phyloP scores from a whole-genome alignment of 805 yeast species.

The Kuraishia piskuri region DNA sequence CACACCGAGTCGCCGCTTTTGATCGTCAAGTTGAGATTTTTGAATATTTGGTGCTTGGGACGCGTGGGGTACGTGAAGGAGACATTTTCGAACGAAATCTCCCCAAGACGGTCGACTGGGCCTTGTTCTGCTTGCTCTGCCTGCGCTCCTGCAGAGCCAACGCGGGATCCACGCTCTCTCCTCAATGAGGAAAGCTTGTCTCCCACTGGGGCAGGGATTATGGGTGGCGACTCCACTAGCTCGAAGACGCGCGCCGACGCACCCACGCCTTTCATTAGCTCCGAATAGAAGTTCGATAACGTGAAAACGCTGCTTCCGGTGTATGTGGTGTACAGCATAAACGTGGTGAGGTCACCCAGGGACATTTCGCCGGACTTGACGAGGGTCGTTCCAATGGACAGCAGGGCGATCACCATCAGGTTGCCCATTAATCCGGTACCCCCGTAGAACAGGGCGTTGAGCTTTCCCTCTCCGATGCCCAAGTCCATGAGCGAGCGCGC shows the following conservation, averaged over 20 bases:
- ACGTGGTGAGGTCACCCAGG: conserved; percentile 84
- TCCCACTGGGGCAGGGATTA: conserved; percentile 63
- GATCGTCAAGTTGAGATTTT: conserved; percentile 49
- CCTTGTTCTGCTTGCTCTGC: too few relatives aligned
- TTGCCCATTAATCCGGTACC: conserved; percentile 83
- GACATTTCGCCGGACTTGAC: conserved; percentile 69
- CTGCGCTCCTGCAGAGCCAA: too few relatives aligned
- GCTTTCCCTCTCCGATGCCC: conserved; percentile 72
- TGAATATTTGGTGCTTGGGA: conserved; percentile 59
- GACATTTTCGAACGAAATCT: conserved; percentile 55
- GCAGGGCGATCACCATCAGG: conserved; percentile 62
- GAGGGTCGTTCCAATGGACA: conserved; percentile 76
- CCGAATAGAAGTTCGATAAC: conserved; percentile 83
- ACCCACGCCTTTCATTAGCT: conserved; percentile 94
- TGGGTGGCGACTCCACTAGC: conserved; percentile 68
- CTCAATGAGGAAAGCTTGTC: conserved; percentile 24
- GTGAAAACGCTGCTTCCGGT: conserved; percentile 93
- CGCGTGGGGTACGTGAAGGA: conserved; percentile 80
- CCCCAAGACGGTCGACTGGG: conserved; percentile 39
- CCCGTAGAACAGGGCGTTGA: conserved; percentile 70
- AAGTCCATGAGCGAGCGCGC: conserved; percentile 56
- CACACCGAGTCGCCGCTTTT: conserved; percentile 82
- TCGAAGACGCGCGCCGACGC: conserved; percentile 92
- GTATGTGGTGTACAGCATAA: conserved; percentile 91
- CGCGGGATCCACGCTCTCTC: conserved; percentile 7